A percentile compares a stretch with the other conserved stretches of the same genome.
phyloP scores from a whole-genome alignment of 345 rosid species.

The Arabidopsis suecica region DNA sequence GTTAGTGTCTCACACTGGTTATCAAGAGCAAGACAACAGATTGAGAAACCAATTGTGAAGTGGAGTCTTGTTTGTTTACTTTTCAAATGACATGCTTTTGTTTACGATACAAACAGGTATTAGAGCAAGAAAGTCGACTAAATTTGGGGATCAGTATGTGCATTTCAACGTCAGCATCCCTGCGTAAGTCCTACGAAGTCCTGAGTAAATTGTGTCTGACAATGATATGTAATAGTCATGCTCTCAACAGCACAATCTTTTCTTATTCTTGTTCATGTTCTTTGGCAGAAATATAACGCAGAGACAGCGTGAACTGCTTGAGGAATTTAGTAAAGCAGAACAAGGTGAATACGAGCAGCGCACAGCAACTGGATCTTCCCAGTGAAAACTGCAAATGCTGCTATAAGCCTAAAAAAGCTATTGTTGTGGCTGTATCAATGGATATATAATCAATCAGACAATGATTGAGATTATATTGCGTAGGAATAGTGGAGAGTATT shows the following conservation, averaged over 20 bases:
- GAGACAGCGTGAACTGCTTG: slow-evolving; percentile 87
- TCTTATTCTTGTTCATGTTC: slow-evolving; percentile 4
- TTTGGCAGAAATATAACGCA: slow-evolving; percentile 69
- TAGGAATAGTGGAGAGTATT: slow-evolving; percentile 37
- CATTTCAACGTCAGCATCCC: slow-evolving; percentile 96
- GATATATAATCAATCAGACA: slow-evolving; percentile 20
- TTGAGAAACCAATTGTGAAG: slow-evolving; percentile 20
- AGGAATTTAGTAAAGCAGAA: slow-evolving; percentile 91
- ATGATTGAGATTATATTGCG: slow-evolving; percentile 25
- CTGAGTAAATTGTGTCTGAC: slow-evolving; percentile 6
- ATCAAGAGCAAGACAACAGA: neutral
- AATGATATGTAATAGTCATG: neutral
- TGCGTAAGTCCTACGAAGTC: slow-evolving; percentile 52
- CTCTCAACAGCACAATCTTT: neutral
- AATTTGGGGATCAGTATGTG: slow-evolving; percentile 89
- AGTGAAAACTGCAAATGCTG: slow-evolving; percentile 44
- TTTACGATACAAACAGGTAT: slow-evolving; percentile 58
- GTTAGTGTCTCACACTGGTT: neutral
- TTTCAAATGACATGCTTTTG: neutral
- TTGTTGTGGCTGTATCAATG: slow-evolving; percentile 26
- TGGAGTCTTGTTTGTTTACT: slow-evolving; percentile 6
- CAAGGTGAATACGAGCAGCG: slow-evolving; percentile 72
- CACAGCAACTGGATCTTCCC: slow-evolving; percentile 82
- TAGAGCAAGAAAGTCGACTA: slow-evolving; percentile 72
- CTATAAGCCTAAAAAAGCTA: neutral